Base-by-base conservation (phyloP, 176 grass and related monocot species). In the Pontederia paniculata region DNA sequence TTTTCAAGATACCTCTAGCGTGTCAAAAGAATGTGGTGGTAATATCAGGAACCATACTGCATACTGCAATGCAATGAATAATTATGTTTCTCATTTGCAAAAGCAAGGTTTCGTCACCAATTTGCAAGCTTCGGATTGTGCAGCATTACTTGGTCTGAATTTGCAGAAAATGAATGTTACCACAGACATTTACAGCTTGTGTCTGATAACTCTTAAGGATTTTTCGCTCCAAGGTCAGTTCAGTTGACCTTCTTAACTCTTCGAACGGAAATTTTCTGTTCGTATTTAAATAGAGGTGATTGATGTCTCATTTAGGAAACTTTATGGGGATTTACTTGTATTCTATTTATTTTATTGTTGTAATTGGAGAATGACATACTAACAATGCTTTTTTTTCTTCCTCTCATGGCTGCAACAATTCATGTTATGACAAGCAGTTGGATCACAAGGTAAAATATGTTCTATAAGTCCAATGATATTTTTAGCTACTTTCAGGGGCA, bases 71-170 rank as follows among this genome's bases (percentile, higher is more conserved):
- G 53, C 77, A 21, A 74, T 98, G 86, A 58, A 52, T 55, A 89
- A 66, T 72, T 98, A 88, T 45, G 83, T 98, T 67, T 80, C 93
- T 70, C 86, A 90, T 70, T 74, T 98, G 65, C 86, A 90, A 76
- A 98, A 91, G 71, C 93, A 98, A 84, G 91, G 93, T 63, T 98
- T 98, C 86, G 91, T 98, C 61, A 91, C 86, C 19, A 98, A 98
- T 74, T 69, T 98, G 59, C 93, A 98, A 81, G 86, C 93, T 52
- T 76, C 91, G 58, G 84, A 84, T 74, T 98, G 93, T 72, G 83
- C 86, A n/a, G 45, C 80, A 47, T 84, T 69, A 56, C 86, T 98
- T 66, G 93, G 80, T 31, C 17, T 43, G 23, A 91, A 98, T 64
- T 81, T 98, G 69, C 86, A 90, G 72, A 69, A 81, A 11, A 91